Evolutionary conservation across 192 early-diverging fungal genomes (phyloP), one percentile per base, ranked within the genome.

Genomic region (Umbelopsis isabellina): DNA sequence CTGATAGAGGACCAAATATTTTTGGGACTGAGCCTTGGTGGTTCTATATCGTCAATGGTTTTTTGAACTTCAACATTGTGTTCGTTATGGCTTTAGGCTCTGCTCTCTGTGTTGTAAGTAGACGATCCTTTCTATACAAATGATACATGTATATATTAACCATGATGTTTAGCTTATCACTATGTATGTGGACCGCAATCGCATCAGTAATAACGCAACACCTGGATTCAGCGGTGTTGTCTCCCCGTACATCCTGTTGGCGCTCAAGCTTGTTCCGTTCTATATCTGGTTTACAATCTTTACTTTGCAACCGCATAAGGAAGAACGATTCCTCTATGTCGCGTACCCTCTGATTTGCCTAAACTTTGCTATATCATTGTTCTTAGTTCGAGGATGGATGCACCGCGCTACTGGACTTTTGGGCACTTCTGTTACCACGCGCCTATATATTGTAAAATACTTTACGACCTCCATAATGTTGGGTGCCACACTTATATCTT

Each of bases 261-360:
- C 82, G 15, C 75, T 85, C 49, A 87, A 89, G 55, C 77, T 94
- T 1, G 41, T 79, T 49, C 91, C 91, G 9, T 91, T 97, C 27
- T 91, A 91, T 49, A 46, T 94, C 16, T 90, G 88, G 88, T 82
- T 98, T 30, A 55, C 70, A 3, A 88, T 93, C 25, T 96, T 99
- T 67, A 90, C 89, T 2, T 22, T 84, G 12, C 95, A 97, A 77
- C 89, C 95, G n/a, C 97, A 99, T 83, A 99, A 99, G 79, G 97
- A 99, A 72, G 97, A 99, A 69, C 86, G 97, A 4, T 99, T 99
- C 71, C 70, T 99, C 71, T 96, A 84, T 78, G 91, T 98, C 20
- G 90, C 91, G 1, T 99, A 97, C 73, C 97, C 97, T 46, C 71
- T 93, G 46, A 77, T 99, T 30, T 89, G 90, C 75, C 86, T 94